phyloP scores from a whole-genome alignment of 108 stramenopile genomes.

The Stephanodiscus triporus region DNA sequence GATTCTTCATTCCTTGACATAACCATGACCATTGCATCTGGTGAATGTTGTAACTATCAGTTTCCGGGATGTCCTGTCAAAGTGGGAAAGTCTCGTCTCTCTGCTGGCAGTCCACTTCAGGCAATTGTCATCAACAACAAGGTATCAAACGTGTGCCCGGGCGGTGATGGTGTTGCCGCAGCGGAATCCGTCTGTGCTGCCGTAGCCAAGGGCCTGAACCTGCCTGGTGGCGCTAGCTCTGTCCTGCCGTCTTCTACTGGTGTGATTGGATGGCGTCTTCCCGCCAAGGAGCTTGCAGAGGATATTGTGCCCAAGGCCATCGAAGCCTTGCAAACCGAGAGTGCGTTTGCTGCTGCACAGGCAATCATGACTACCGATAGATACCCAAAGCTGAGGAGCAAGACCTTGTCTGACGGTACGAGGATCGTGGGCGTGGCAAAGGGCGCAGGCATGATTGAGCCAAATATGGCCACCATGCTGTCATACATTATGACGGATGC shows the following conservation, averaged over 20 bases:
- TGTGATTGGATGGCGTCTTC: slow-evolving; percentile 98
- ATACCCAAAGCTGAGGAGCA: slow-evolving; percentile 82
- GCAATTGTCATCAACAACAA: slow-evolving; percentile 96
- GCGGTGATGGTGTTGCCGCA: slow-evolving; percentile 87
- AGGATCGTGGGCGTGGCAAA: slow-evolving; percentile 89
- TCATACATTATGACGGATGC: slow-evolving; percentile 95
- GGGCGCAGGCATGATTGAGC: slow-evolving; percentile 99
- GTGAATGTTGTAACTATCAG: slow-evolving; percentile 23
- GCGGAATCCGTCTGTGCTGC: slow-evolving; percentile 88
- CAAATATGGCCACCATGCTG: slow-evolving; percentile 98
- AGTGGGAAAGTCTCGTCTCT: slow-evolving; percentile 83
- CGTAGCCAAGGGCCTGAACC: slow-evolving; percentile 75
- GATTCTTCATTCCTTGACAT: background rate
- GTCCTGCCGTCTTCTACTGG: slow-evolving; percentile 94
- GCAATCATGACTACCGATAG: slow-evolving; percentile 90
- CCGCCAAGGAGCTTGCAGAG: slow-evolving; percentile 83
- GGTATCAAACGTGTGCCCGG: slow-evolving; percentile 94
- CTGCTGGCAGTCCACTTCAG: slow-evolving; percentile 77
- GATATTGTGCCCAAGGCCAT: slow-evolving; percentile 82
- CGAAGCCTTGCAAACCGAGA: slow-evolving; percentile 72
- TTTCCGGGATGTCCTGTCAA: slow-evolving; percentile 94
- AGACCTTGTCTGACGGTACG: slow-evolving; percentile 80
- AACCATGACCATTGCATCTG: slow-evolving; percentile 2
- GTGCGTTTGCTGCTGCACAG: slow-evolving; percentile 83
- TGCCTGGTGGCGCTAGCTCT: slow-evolving; percentile 67